Evolutionary conservation across 495 filamentous ascomycete genomes (phyloP), one percentile per base, ranked within the genome.

Genomic region (Aspergillus hancockii): DNA sequence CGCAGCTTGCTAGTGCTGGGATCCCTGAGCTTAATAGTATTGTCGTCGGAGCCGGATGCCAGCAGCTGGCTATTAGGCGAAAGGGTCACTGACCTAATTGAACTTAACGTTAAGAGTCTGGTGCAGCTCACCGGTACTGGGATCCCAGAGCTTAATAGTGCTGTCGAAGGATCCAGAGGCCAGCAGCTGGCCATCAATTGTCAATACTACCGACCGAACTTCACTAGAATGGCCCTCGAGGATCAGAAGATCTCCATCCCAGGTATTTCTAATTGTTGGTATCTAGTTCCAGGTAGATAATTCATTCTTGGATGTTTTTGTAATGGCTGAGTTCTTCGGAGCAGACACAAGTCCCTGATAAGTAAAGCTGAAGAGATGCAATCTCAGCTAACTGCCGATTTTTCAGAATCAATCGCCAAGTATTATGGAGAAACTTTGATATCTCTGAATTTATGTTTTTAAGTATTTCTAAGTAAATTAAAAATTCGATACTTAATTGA

Each of bases 61-160:
- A n/a, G n/a, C n/a, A n/a, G n/a, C n/a, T n/a, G n/a, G n/a, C n/a
- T n/a, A n/a, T n/a, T n/a, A n/a, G n/a, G n/a, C n/a, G n/a, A n/a
- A n/a, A n/a, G n/a, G n/a, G n/a, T n/a, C n/a, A n/a, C n/a, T n/a
- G n/a, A n/a, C n/a, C n/a, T n/a, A 43, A 43, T 34, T 13, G 31
- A 31, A 13, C 34, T n/a, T n/a, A n/a, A n/a, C n/a, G n/a, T 54
- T 31, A 14, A 69, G 55, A 28, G 61, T 60, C 19, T 62, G 55
- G 19, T 36, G 28, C 16, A 57, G 28, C 8, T 32, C 50, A 50
- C 64, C 62, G 31, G 54, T 60, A 7, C 38, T 54, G 8, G 59
- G 18, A 59, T 73, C 64, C 75, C 77, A 81, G 58, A 78, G 63
- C 61, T 68, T 64, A 6, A 73, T 56, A 12, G 71, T 77, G 0